phyloP scores from a whole-genome alignment of 2,329 filamentous ascomycete species.

The Thielaviopsis musarum region DNA sequence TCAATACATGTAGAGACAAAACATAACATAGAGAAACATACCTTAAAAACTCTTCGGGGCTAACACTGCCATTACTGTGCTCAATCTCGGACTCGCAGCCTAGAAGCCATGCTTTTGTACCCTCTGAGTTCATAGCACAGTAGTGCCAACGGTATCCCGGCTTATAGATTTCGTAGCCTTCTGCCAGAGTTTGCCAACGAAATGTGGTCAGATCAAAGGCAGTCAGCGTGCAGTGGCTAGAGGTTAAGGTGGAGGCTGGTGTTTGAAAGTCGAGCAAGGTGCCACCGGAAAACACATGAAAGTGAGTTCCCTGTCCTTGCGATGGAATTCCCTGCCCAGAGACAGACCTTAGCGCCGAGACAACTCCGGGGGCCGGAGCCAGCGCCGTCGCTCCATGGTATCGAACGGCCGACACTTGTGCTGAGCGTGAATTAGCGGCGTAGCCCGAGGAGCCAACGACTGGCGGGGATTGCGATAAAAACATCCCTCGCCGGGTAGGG shows the following conservation, averaged over 20 bases:
- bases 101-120: conserved; percentile 92
- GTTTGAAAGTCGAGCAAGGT: conserved; percentile 89
- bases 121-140: conserved; percentile 86
- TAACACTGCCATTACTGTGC: conserved; percentile 49
- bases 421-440: conserved; percentile 49
- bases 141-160: conserved; percentile 95
- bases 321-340: conserved; percentile 74
- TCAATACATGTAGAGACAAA: conserved; percentile 12
- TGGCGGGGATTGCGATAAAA: conserved; percentile 27
- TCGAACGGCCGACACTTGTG: conserved; percentile 48
- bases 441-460: conserved; percentile 45
- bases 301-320: conserved; percentile 83
- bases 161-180: conserved; percentile 86
- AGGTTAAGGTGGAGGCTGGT: conserved; percentile 70
- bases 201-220: conserved; percentile 73
- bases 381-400: conserved; percentile 47
- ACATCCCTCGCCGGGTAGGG: conserved; percentile 21
- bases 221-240: conserved; percentile 78
- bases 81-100: conserved; percentile 67
- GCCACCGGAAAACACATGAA: conserved; percentile 86
- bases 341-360: conserved; percentile 79
- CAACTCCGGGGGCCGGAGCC: conserved; percentile 72
- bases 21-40: conserved; percentile 14
- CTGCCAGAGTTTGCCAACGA: conserved; percentile 87
- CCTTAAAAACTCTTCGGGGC: conserved; percentile 76